Base-by-base conservation (phyloP, 345 rosid species). In the Rhodomyrtus tomentosa region DNA sequence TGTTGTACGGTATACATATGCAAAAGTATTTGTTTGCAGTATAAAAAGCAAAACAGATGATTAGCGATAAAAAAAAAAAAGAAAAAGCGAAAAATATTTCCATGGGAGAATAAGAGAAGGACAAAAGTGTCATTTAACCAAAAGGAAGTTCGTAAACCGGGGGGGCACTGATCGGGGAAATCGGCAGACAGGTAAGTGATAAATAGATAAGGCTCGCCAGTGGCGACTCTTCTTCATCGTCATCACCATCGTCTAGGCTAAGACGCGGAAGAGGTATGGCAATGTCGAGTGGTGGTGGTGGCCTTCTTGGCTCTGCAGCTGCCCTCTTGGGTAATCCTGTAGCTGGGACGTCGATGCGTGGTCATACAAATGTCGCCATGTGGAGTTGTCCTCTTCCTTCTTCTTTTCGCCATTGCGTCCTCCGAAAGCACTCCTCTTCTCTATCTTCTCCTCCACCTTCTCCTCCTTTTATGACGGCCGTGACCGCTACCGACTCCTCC, bases 401-500 rank as follows among this genome's bases (percentile, higher is more conserved):
- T 56, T 5, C 74, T 68, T 21, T 24, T 68, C 76, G 76, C 76
- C 76, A 36, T 8, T 4, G 76, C 45, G 58, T 25, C 56, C 42
- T 27, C 45, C 45, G 53, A 12, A 27, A 14, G 82, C 56, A 24
- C 82, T 48, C 40, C 56, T 50, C 56, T 82, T 27, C 50, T 5
- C 32, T 59, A 22, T 15, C 84, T 27, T 49, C 80, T 25, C 29
- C 79, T 38, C 32, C 72, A 52, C 81, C 50, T 79, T 24, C 82
- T 24, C 68, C 88, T 50, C 87, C 90, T 74, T 89, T 90, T n/a
- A 89, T 84, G 83, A 83, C 90, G 14, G 89, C 92, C 42, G 93
- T 91, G 53, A 88, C 93, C 42, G 88, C 94, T 55, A 82, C 88
- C 18, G 91, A 90, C 82, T 90, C 93, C 83, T 90, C 95, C 36